Conservation (phyloP, 1,284 basidiomycete genomes). For the Amylostereum chailletii region DNA sequence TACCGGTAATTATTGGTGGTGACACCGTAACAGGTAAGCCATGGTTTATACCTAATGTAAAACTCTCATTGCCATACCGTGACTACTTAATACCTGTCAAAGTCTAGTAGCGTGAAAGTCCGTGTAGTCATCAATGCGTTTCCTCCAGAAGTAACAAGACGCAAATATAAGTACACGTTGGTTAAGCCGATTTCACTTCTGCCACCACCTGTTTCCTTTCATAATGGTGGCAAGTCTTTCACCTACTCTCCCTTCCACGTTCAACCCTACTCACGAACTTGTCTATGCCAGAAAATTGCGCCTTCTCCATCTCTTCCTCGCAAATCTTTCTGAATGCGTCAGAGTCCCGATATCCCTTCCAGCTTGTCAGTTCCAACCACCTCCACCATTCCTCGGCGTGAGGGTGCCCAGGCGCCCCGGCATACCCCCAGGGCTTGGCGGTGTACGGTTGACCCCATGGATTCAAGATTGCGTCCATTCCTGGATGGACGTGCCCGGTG, state of each 20-base stretch:
- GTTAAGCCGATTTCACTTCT: too few relatives aligned
- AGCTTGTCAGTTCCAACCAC: slow-evolving; percentile 30
- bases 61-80: too few relatives aligned
- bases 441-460: slow-evolving; percentile 43
- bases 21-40: too few relatives aligned
- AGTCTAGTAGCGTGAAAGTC: too few relatives aligned
- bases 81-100: too few relatives aligned
- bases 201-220: too few relatives aligned
- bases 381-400: slow-evolving; percentile 41
- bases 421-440: slow-evolving; percentile 52
- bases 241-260: not conserved
- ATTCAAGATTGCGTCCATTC: slow-evolving; percentile 35
- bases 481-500: slow-evolving; percentile 44
- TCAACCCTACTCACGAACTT: slow-evolving; percentile 5
- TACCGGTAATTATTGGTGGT: too few relatives aligned
- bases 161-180: too few relatives aligned
- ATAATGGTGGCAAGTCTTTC: too few relatives aligned
- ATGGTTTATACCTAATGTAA: too few relatives aligned
- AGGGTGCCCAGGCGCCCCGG: slow-evolving; percentile 43
- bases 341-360: slow-evolving; percentile 28
- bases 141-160: too few relatives aligned
- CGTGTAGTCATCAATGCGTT: too few relatives aligned
- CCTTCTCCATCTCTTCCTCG: slow-evolving; percentile 13
- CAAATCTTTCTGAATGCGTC: slow-evolving; percentile 16
- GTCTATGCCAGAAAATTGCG: not conserved